Evolutionary conservation across 371 early-diverging fungal species (phyloP), one percentile per base, ranked within the genome.

Genomic region (Lichtheimia ornata): DNA sequence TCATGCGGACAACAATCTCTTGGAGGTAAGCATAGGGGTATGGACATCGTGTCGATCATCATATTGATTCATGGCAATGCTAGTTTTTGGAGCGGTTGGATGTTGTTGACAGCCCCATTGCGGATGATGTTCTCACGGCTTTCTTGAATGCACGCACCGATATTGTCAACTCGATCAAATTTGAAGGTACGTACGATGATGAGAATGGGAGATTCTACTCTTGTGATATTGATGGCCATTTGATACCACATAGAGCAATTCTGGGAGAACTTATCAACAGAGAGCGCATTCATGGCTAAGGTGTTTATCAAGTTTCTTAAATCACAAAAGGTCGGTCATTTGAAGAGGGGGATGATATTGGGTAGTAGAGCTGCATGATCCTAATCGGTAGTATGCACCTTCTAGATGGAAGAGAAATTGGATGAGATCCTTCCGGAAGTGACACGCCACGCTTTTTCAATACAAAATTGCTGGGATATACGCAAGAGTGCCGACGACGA

Each of bases 71-170:
- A 44, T 22, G 17, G 24, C 27, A 42, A 18, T 40, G 14, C 4
- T 51, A 78, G 84, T 86, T 95, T 58, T 71, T 95, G 28, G 85
- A 91, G 40, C 77, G 89, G n/a, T 76, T 95, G 59, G 93, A 94
- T 72, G 91, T 94, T 3, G 83, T 91, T 54, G 81, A 88, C 50
- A 86, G 88, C 50, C 74, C 74, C 52, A 84, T 85, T 2, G 88
- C 91, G 0, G 89, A 88, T 50, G 81, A 84, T 51, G 84, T 87
- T 2, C 74, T 90, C 42, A 84, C 83, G 49, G 83, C 89, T 3
- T 84, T 91, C 59, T 84, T 94, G 61, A 70, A 72, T 18, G 77
- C 84, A 11, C 79, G 90, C 45, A 82, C 81, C 15, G 91, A 91
- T 60, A 80, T 92, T 44, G 74, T 84, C 14, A 87, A 85, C 50